phyloP scores from a whole-genome alignment of 179 eudicot genomes.

The Beta corolliflora region DNA sequence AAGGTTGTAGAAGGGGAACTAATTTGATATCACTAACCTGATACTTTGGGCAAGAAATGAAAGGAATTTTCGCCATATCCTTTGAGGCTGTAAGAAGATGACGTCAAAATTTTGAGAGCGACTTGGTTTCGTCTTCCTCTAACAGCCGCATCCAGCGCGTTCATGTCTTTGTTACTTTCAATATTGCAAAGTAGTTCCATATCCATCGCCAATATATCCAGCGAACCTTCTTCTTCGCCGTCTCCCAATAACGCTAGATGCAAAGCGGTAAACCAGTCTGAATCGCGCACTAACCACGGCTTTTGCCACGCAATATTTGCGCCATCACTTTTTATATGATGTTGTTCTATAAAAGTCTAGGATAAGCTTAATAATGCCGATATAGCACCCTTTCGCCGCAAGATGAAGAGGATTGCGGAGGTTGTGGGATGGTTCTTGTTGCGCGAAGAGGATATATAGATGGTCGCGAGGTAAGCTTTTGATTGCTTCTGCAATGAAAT shows the following conservation, averaged over 20 bases:
- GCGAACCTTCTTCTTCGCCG: background rate
- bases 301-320: background rate
- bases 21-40: background rate
- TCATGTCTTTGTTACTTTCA: background rate
- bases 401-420: background rate
- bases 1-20: too few species aligned
- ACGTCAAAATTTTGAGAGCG: background rate
- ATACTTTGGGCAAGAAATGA: background rate
- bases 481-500: background rate
- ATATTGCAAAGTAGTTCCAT: background rate
- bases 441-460: background rate
- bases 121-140: background rate
- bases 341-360: background rate
- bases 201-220: background rate
- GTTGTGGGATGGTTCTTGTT: background rate
- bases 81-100: background rate
- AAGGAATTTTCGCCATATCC: background rate
- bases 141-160: background rate
- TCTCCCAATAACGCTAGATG: background rate
- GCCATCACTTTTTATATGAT: background rate
- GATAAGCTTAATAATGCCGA: background rate
- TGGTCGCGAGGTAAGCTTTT: background rate
- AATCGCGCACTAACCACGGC: slow-evolving; percentile 5
- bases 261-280: background rate
- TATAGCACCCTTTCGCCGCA: background rate